Evolutionary conservation across 2,329 filamentous ascomycete genomes (phyloP), one percentile per base, ranked within the genome.

Genomic region (Xylaria polymorpha): DNA sequence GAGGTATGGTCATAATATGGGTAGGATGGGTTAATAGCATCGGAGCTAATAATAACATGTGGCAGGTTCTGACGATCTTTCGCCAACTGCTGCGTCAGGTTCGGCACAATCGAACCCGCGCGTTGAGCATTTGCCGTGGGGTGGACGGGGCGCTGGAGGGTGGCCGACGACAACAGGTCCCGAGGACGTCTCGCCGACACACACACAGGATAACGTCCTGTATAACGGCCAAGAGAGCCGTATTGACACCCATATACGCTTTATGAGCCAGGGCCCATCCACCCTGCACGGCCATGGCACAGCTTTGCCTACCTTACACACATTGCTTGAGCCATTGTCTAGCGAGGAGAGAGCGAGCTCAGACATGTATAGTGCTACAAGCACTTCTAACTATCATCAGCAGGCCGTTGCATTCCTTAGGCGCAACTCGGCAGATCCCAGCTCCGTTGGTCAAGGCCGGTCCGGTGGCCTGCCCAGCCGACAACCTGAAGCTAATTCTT

Each of bases 81-180:
- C 82, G 37, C 74, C 79, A 46, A 86, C 87, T 73, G 85, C 83
- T 64, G 88, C 90, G 75, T 90, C 88, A 3, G 92, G 91, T 58
- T 93, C 91, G 6, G 86, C 89, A 69, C 91, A 91, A 67, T 83
- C 94, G 46, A 85, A 92, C 68, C 85, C 88, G 53, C 88, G 89
- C 50, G 92, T 91, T 10, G 90, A 93, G 75, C 87, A 88, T 20
- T 90, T 92, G 73, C 83, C 85, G 56, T 92, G 90, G 83, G 55
- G 81, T 83, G 44, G 85, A 87, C 56, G 41, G 9, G 20, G 8
- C 10, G n/a, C 14, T 57, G 35, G 35, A 46, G 39, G 18, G 18
- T 94, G 91, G 91, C 86, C 81, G 7, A 74, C 83, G 80, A 79
- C 48, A 80, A 69, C 66, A n/a, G 64, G 32, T 64, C 82, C 14